A percentile compares a stretch with the other conserved stretches of the same genome.
Evolutionary conservation across 2,329 filamentous ascomycete species (phyloP).

Genomic region (Rugonectria rugulosa): DNA sequence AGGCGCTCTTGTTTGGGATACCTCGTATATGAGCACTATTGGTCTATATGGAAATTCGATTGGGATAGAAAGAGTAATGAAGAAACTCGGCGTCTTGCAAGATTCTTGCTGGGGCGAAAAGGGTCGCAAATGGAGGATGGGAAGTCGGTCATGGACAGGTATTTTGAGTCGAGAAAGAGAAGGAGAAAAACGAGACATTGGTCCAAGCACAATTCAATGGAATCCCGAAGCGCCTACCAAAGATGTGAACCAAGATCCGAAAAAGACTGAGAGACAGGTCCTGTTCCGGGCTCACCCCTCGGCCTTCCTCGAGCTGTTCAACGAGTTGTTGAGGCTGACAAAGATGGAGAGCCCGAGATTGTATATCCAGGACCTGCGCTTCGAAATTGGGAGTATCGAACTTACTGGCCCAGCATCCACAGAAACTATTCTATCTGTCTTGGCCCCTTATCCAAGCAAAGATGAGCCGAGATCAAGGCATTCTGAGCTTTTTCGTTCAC

Average conservation of each 20-base stretch:
- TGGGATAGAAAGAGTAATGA: slow-evolving; percentile 72
- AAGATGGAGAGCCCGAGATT: slow-evolving; percentile 69
- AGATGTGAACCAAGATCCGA: slow-evolving; percentile 33
- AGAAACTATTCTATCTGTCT: slow-evolving; percentile 75
- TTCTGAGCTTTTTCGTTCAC: slow-evolving; percentile 56
- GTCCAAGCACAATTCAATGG: slow-evolving; percentile 80
- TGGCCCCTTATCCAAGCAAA: slow-evolving; percentile 60
- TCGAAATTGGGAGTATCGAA: slow-evolving; percentile 69
- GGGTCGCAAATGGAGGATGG: slow-evolving; percentile 74
- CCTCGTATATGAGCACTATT: slow-evolving; percentile 92
- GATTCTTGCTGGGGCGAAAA: slow-evolving; percentile 68
- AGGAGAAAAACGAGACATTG: slow-evolving; percentile 64
- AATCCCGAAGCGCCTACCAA: slow-evolving; percentile 55
- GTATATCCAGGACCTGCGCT: slow-evolving; percentile 73
- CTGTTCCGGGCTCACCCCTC: slow-evolving; percentile 85
- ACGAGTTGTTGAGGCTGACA: slow-evolving; percentile 63
- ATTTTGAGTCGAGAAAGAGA: slow-evolving; percentile 62
- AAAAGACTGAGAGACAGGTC: slow-evolving; percentile 51
- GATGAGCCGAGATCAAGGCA: slow-evolving; percentile 47
- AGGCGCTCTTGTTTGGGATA: slow-evolving; percentile 89
- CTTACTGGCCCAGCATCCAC: slow-evolving; percentile 75
- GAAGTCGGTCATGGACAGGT: slow-evolving; percentile 58
- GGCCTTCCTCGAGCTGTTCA: slow-evolving; percentile 74
- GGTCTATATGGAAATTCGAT: slow-evolving; percentile 72
- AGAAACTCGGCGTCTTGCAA: slow-evolving; percentile 67